Percentiles rank a stretch among this genome's conserved stretches.
Conservation (phyloP, 257 asterid genomes). For the Jasminum sambac region DNA sequence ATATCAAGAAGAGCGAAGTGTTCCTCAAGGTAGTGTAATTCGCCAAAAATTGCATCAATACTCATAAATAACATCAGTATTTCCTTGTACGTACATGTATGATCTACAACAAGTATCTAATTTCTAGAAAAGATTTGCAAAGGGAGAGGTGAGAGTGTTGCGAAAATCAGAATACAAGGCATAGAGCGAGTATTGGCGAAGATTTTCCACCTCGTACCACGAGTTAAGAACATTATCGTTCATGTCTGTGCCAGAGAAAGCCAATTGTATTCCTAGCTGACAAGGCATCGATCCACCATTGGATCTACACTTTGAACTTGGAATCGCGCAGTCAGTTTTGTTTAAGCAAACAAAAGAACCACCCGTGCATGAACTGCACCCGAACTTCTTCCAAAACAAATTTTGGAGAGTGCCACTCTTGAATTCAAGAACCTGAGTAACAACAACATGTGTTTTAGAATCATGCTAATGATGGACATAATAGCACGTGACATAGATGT, state of each 20-base stretch:
- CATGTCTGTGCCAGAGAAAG: constrained; percentile 84
- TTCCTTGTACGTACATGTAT: neutral
- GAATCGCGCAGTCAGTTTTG: constrained; percentile 78
- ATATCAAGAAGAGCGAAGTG: neutral
- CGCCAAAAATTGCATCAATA: neutral
- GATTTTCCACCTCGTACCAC: constrained; percentile 89
- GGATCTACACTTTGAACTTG: constrained; percentile 47
- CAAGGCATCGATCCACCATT: constrained; percentile 67
- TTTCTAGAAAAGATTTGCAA: constrained; percentile 47
- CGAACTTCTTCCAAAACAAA: constrained; percentile 80
- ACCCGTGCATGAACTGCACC: constrained; percentile 63
- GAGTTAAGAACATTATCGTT: constrained; percentile 69
- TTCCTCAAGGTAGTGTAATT: neutral
- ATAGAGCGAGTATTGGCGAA: constrained; percentile 73
- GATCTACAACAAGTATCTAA: neutral
- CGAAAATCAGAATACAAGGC: constrained; percentile 56
- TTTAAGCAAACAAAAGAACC: constrained; percentile 67
- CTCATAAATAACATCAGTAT: neutral
- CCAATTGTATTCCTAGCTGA: constrained; percentile 68
- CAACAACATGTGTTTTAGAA: neutral
- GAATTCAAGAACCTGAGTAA: constrained; percentile 81
- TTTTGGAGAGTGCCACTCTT: constrained; percentile 74
- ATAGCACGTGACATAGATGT: no score
- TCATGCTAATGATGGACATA: no score
- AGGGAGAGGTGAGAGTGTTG: constrained; percentile 50